Conservation (phyloP, 139 green algal species). For the Coccomyxa sp. region DNA sequence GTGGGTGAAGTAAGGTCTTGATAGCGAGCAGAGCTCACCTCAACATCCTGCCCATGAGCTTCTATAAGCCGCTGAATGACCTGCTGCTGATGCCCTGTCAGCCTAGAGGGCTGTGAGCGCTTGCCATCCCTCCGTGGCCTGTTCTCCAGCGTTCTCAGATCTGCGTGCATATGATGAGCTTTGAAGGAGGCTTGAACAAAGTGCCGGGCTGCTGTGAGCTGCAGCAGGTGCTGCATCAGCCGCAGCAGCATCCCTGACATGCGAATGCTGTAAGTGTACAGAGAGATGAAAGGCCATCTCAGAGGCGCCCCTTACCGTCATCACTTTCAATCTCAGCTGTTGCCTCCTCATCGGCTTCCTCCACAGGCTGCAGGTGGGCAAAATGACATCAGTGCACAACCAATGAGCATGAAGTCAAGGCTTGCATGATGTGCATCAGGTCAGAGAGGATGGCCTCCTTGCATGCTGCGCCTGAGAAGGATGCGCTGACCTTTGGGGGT, state of each 20-base stretch:
- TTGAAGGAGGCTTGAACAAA: not conserved
- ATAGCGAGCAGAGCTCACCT: constrained; percentile 3
- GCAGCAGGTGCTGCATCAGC: not conserved
- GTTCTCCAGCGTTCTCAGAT: constrained; percentile 10
- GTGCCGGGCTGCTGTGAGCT: not conserved
- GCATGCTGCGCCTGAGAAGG: not conserved
- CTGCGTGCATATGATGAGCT: not conserved
- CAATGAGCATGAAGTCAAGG: not conserved
- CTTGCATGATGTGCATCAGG: not conserved
- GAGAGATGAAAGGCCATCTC: no score
- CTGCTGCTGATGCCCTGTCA: constrained; percentile 40
- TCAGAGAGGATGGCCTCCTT: not conserved
- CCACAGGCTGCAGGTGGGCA: not conserved
- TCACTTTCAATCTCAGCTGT: not conserved
- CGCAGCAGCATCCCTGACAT: not conserved
- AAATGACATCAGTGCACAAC: not conserved
- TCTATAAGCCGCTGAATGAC: constrained; percentile 28
- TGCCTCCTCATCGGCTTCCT: not conserved
- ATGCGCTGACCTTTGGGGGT: not conserved
- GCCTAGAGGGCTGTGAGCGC: constrained; percentile 20
- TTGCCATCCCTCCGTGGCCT: constrained; percentile 6
- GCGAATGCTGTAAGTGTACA: not conserved
- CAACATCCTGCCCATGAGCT: constrained; percentile 17
- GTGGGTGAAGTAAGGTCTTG: not conserved
- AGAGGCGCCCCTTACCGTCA: no score